phyloP scores from a whole-genome alignment of 2,329 filamentous ascomycete genomes.

The Elsinoe batatas region DNA sequence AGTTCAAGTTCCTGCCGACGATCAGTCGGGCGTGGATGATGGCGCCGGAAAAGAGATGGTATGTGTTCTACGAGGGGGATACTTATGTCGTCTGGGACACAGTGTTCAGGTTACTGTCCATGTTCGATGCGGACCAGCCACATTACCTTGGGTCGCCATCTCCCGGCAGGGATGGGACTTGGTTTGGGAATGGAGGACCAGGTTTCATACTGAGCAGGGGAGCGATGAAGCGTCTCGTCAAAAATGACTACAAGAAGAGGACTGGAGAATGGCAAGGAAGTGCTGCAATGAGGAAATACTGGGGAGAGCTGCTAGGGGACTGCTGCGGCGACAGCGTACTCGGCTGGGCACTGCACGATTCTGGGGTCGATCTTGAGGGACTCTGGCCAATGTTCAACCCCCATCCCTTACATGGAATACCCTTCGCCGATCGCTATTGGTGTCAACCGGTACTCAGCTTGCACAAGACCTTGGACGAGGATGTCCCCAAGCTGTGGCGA shows the following conservation, averaged over 20 bases:
- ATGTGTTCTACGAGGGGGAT: slow-evolving; percentile 45
- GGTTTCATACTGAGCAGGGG: slow-evolving; percentile 40
- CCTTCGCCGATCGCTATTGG: slow-evolving; percentile 40
- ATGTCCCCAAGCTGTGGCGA: slow-evolving; percentile 42
- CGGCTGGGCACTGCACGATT: slow-evolving; percentile 38
- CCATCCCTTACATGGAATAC: slow-evolving; percentile 43
- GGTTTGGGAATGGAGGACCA: slow-evolving; percentile 42
- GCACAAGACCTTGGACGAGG: slow-evolving; percentile 39
- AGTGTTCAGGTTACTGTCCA: slow-evolving; percentile 37
- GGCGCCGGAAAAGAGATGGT: slow-evolving; percentile 40
- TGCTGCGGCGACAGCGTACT: slow-evolving; percentile 44
- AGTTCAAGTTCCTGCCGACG: slow-evolving; percentile 46
- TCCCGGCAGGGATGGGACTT: slow-evolving; percentile 28
- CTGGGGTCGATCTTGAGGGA: slow-evolving; percentile 35
- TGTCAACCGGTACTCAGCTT: slow-evolving; percentile 43
- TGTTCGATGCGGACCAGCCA: slow-evolving; percentile 33
- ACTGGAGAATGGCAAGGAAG: slow-evolving; percentile 32
- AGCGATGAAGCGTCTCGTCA: slow-evolving; percentile 35
- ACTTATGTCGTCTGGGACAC: slow-evolving; percentile 38
- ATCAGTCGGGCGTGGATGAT: slow-evolving; percentile 40
- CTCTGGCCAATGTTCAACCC: slow-evolving; percentile 41
- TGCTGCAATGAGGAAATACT: slow-evolving; percentile 27
- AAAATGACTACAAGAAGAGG: slow-evolving; percentile 20
- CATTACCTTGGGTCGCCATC: slow-evolving; percentile 41
- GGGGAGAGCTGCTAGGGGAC: slow-evolving; percentile 35